Base-by-base conservation (phyloP, 345 rosid genomes). In the Adansonia digitata region DNA sequence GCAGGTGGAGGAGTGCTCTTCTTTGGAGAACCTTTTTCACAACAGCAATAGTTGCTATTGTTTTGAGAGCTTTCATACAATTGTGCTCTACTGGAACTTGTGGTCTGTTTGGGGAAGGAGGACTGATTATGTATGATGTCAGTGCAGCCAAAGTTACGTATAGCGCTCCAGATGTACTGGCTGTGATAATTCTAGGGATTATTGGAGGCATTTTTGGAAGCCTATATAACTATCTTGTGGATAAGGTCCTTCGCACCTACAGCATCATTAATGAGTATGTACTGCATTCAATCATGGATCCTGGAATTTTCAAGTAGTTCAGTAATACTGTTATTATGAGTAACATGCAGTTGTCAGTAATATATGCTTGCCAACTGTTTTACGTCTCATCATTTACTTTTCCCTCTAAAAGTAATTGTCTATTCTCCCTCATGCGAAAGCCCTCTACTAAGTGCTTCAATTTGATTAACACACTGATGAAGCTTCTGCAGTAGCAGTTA, bases 21-120 rank as follows among this genome's bases (percentile, higher is more conserved):
- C 91, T 90, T 3, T 88, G 94, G 94, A 83, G 94, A 77, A 86
- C 90, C 4, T 90, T 90, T 77, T 90, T 90, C 78, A 90, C 91
- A 45, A 90, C 94, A 53, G 94, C 94, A 35, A 85, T 90, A n/a
- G 94, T 90, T 24, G 94, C 94, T 13, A 85, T 90, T 12, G 89
- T 90, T 42, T 79, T 90, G 79, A 84, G 89, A 81, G 88, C 81
- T 77, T 85, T 84, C 61, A 82, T 88, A 14, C 86, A 82, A 57
- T 82, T 83, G 34, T 90, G 94, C 77, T 56, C 77, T 20, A 73
- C 80, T 51, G 91, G 87, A 74, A 72, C 35, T 9, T 90, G 94
- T 73, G 94, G 91, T 55, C 76, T 90, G 39, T 90, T 90, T 77
- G 91, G 94, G 40, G 61, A 83, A 78, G 94, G 94, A 49, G 91